Conservation (phyloP, 1,284 basidiomycete genomes). For the Rhodofomes roseus region DNA sequence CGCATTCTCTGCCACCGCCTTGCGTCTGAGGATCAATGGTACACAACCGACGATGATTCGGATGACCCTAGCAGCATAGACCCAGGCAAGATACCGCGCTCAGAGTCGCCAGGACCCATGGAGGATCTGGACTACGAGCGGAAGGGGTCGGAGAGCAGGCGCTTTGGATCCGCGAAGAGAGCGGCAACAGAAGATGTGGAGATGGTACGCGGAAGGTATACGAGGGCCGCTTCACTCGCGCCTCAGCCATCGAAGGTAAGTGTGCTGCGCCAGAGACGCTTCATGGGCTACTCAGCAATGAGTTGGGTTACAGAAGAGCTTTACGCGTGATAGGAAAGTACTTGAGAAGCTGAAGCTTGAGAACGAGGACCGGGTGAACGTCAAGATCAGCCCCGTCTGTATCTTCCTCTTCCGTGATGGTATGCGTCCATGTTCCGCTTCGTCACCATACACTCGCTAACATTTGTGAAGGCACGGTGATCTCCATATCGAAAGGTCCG, state of each 20-base stretch:
- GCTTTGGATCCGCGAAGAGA: not conserved
- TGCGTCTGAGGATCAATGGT: slow-evolving; percentile 24
- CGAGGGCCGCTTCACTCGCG: not conserved
- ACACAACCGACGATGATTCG: not conserved
- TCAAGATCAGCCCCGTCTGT: slow-evolving; percentile 58
- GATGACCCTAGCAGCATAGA: slow-evolving; percentile 24
- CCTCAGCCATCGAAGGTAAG: not conserved
- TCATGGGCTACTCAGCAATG: not conserved
- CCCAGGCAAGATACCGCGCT: slow-evolving; percentile 23
- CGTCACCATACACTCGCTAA: not conserved
- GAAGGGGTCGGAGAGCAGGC: slow-evolving; percentile 19
- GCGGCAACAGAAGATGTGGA: not conserved
- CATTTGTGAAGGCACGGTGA: slow-evolving; percentile 7
- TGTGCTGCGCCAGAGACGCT: not conserved
- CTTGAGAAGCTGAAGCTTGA: slow-evolving; percentile 40
- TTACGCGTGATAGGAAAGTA: slow-evolving; percentile 34
- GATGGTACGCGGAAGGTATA: not conserved
- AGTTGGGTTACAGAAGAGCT: slow-evolving; percentile 13
- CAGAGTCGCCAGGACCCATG: slow-evolving; percentile 37
- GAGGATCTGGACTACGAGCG: slow-evolving; percentile 21
- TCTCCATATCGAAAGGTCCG: slow-evolving; percentile 28
- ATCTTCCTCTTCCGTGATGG: slow-evolving; percentile 65
- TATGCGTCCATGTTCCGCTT: slow-evolving; percentile 18
- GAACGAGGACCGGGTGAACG: slow-evolving; percentile 55
- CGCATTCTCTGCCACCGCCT: slow-evolving; percentile 59